These are phyloP conservation scores for Pleurotus tuoliensis DNA, from an alignment of 768 basidiomycete genomes.

Conservation along the genomic window DNA sequence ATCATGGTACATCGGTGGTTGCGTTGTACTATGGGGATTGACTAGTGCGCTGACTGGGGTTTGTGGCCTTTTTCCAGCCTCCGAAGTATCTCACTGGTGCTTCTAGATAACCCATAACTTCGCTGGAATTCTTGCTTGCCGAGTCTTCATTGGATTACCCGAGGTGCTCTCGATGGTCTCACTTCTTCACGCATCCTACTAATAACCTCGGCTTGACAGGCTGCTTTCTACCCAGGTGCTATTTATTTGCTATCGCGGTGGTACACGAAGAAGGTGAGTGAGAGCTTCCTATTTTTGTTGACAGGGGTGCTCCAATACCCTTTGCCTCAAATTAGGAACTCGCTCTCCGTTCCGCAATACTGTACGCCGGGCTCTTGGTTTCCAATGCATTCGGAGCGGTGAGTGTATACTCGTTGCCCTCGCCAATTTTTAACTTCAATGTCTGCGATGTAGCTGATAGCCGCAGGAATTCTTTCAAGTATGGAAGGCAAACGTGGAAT, in stretches of 20 bases:
- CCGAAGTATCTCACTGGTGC: not conserved
- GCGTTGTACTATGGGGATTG: constrained; percentile 60
- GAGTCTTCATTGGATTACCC: constrained; percentile 60
- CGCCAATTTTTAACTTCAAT: not conserved
- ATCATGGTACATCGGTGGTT: constrained; percentile 56
- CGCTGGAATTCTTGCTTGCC: constrained; percentile 49
- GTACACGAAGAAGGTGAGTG: constrained; percentile 51
- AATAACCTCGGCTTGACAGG: constrained; percentile 21
- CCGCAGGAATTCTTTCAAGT: constrained; percentile 65
- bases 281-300: not conserved
- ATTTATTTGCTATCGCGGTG: constrained; percentile 46
- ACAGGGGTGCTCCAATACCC: not conserved
- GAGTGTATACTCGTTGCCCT: constrained; percentile 15
- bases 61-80: constrained; percentile 10
- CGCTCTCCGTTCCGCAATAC: constrained; percentile 57
- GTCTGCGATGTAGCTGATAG: constrained; percentile 45
- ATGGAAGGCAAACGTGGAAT: constrained; percentile 70
- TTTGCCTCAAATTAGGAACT: constrained; percentile 41
- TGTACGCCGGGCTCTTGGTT: constrained; percentile 57
- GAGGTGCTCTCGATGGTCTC: constrained; percentile 30
- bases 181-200: not conserved
- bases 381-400: constrained; percentile 69
- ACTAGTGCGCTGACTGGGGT: constrained; percentile 64
- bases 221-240: constrained; percentile 64
- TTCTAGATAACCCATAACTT: constrained; percentile 46